These are phyloP conservation scores for Euclidium syriacum DNA, from an alignment of 345 rosid species.

Conservation along the genomic window DNA sequence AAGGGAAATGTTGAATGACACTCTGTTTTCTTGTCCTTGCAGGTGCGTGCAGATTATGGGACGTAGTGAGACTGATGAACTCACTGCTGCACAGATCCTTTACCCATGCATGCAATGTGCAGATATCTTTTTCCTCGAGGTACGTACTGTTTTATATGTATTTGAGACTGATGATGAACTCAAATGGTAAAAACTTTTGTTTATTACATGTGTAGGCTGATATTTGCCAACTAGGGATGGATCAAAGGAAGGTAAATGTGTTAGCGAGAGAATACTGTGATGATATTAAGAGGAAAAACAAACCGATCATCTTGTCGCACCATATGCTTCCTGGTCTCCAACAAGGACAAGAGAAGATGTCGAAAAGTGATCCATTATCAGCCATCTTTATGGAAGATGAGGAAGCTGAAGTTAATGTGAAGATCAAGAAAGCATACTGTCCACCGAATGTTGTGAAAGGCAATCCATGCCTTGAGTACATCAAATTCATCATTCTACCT, in stretches of 20 bases:
- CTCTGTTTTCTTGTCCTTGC: constrained; percentile 1
- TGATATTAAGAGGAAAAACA: constrained; percentile 69
- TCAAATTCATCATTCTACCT: constrained; percentile 52
- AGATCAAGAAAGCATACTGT: constrained; percentile 75
- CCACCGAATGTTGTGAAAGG: constrained; percentile 51
- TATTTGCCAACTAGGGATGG: constrained; percentile 78
- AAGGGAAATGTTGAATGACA: background rate
- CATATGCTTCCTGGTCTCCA: constrained; percentile 78
- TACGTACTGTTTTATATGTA: constrained; percentile 21
- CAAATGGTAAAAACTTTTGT: background rate
- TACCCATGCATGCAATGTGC: constrained; percentile 89
- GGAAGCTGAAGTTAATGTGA: constrained; percentile 66
- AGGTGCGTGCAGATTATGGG: constrained; percentile 85
- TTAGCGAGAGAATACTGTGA: too few relatives aligned
- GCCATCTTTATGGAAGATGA: constrained; percentile 76
- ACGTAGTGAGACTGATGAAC: constrained; percentile 66
- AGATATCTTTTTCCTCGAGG: constrained; percentile 73
- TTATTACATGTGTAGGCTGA: constrained; percentile 52
- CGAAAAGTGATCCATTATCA: constrained; percentile 70
- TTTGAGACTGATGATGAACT: background rate
- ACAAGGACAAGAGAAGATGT: constrained; percentile 81
- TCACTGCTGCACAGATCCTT: constrained; percentile 65
- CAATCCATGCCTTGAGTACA: too few relatives aligned
- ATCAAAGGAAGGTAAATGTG: constrained; percentile 69
- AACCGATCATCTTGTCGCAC: constrained; percentile 74